These are phyloP conservation scores for Cyberlindnera americana DNA, from an alignment of 805 yeast genomes.

Conservation along the genomic window DNA sequence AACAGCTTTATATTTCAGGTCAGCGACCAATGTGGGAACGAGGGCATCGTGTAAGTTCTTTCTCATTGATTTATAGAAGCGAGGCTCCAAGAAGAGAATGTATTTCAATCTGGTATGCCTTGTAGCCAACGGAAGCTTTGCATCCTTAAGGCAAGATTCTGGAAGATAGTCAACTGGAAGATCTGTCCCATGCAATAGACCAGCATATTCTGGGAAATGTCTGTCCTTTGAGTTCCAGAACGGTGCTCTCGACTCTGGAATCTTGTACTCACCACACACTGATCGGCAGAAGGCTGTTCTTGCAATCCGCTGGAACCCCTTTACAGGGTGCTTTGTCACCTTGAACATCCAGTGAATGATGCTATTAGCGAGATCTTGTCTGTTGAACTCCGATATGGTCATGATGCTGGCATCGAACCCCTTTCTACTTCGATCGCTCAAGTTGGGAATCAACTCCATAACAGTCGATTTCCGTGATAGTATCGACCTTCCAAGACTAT, in stretches of 20 bases:
- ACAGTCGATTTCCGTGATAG: constrained; percentile 31
- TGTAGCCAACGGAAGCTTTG: constrained; percentile 28
- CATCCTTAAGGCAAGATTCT: not conserved
- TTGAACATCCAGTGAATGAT: constrained; percentile 51
- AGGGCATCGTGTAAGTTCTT: constrained; percentile 44
- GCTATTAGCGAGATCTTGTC: constrained; percentile 43
- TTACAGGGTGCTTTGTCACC: constrained; percentile 36
- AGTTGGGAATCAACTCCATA: constrained; percentile 1
- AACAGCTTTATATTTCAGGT: constrained; percentile 40
- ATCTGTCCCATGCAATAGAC: constrained; percentile 16
- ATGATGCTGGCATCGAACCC: constrained; percentile 35
- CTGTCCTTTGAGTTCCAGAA: constrained; percentile 23
- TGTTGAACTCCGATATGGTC: constrained; percentile 46
- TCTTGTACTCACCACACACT: constrained; percentile 32
- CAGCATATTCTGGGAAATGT: constrained; percentile 10
- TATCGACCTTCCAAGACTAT: constrained; percentile 47
- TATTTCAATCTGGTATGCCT: constrained; percentile 51
- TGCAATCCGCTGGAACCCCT: constrained; percentile 35
- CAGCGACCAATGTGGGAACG: constrained; percentile 54
- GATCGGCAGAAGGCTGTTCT: constrained; percentile 42
- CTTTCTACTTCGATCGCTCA: not conserved
- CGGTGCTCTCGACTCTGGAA: constrained; percentile 16
- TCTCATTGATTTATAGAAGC: constrained; percentile 53
- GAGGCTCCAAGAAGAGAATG: constrained; percentile 53
- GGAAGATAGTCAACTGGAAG: constrained; percentile 13